Base-by-base conservation (phyloP, 2,329 filamentous ascomycete genomes). In the Diaporthe citrichinensis region DNA sequence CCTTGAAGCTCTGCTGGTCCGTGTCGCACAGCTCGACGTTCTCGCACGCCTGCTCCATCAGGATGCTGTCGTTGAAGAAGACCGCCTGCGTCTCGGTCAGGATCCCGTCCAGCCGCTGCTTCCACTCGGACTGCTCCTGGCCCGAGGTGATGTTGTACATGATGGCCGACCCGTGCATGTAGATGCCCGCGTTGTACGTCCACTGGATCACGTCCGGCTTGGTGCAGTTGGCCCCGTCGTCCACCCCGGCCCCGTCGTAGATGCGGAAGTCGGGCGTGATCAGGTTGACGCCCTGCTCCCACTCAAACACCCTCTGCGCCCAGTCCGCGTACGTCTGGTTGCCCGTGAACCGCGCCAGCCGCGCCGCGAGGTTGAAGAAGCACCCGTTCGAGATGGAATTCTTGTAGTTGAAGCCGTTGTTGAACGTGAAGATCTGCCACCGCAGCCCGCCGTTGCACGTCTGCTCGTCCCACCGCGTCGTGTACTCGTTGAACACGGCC, bases 361-460 rank as follows among this genome's bases (percentile, higher is more conserved):
- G 92, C 10, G 94, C 88, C 31, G 90, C 92, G 34, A 93, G 81
- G 82, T 93, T 92, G 85, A 93, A 93, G 83, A 93, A 93, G 83
- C 91, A 92, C 9, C 92, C 92, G 84, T 93, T 93, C 62, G 91
- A 90, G 78, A 93, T 92, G 31, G 89, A 88, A 84, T 93, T 93
- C 81, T 93, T 93, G 85, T 93, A 93, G 83, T 90, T 87, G 84
- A 86, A 92, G 68, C 94, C 94, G 74, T 88, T 90, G 85, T 95
- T 95, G 85, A 92, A 94, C 17, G 90, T 88, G 85, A 93, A 96
- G 77, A 97, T 94, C 85, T 98, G 95, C 95, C 95, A 98, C 78
- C 93, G 91, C 78, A 98, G 84, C 14, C 95, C 95, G 68, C 95
- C 95, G 62, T 85, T 87, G 83, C 95, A 98, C 0, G 87, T 87